Conservation (phyloP, 306 rosid species). For the Pterocarpus santalinus region DNA sequence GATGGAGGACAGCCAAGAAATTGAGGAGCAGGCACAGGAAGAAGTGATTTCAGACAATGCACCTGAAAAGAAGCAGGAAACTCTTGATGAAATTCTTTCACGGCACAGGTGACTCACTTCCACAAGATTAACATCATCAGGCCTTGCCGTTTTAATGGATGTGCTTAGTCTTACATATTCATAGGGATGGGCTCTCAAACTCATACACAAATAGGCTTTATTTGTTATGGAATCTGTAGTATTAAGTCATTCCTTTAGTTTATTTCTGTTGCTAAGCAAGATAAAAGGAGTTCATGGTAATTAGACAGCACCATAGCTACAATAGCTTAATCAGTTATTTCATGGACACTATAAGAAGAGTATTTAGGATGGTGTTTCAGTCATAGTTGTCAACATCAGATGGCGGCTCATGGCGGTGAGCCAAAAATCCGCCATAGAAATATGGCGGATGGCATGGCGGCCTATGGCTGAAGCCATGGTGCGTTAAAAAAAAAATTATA, state of each 20-base stretch:
- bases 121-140: conserved; percentile 1
- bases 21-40: conserved; percentile 55
- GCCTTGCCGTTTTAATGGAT: conserved; percentile 22
- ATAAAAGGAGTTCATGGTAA: conserved; percentile 20
- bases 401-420: too few relatives aligned
- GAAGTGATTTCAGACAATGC: conserved; percentile 60
- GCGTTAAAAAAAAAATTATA: too few relatives aligned
- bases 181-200: background rate
- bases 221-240: conserved; percentile 5
- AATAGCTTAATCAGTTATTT: background rate
- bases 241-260: background rate
- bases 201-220: background rate
- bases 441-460: too few relatives aligned
- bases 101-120: conserved; percentile 55
- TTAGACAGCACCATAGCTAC: background rate
- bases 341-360: background rate
- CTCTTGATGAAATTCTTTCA: conserved; percentile 81
- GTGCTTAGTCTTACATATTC: conserved; percentile 26
- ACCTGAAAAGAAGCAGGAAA: conserved; percentile 62
- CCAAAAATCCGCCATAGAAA: too few relatives aligned
- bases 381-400: background rate
- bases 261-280: conserved; percentile 16
- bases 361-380: background rate
- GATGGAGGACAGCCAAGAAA: conserved; percentile 75
- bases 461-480: too few relatives aligned